These are phyloP conservation scores for Euryodendron excelsum DNA, from an alignment of 148 eudicot genomes.

Conservation along the genomic window DNA sequence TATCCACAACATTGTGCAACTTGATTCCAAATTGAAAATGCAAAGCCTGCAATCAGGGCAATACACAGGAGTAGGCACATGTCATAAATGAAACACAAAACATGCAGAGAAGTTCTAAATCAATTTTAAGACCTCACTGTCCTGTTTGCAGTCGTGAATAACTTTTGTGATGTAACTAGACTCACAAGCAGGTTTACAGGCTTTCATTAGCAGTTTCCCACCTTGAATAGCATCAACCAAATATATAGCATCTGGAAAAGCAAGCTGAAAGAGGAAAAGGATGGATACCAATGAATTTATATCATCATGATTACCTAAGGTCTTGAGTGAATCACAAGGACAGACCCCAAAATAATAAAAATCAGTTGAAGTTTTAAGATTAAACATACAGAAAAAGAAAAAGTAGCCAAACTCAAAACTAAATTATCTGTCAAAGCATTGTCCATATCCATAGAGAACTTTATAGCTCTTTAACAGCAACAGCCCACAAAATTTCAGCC, in stretches of 20 bases:
- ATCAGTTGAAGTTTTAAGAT: neutral
- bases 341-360: neutral
- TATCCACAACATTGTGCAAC: slow-evolving; percentile 87
- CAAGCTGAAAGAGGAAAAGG: slow-evolving; percentile 57
- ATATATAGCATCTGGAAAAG: slow-evolving; percentile 90
- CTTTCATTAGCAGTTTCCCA: slow-evolving; percentile 67
- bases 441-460: too few relatives aligned
- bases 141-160: slow-evolving; percentile 98
- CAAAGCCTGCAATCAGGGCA: slow-evolving; percentile 54
- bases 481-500: too few relatives aligned
- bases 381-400: too few relatives aligned
- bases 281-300: neutral
- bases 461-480: too few relatives aligned
- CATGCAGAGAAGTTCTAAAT: slow-evolving; percentile 4
- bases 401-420: too few relatives aligned
- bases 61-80: neutral
- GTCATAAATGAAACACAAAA: neutral
- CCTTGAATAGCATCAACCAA: slow-evolving; percentile 89
- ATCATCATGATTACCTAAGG: neutral
- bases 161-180: slow-evolving; percentile 87
- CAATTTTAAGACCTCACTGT: slow-evolving; percentile 75
- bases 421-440: too few relatives aligned
- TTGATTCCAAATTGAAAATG: slow-evolving; percentile 90
- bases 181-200: slow-evolving; percentile 98
- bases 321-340: neutral